Base-by-base conservation (phyloP, 306 rosid species). In the Aeschynomene evenia region DNA sequence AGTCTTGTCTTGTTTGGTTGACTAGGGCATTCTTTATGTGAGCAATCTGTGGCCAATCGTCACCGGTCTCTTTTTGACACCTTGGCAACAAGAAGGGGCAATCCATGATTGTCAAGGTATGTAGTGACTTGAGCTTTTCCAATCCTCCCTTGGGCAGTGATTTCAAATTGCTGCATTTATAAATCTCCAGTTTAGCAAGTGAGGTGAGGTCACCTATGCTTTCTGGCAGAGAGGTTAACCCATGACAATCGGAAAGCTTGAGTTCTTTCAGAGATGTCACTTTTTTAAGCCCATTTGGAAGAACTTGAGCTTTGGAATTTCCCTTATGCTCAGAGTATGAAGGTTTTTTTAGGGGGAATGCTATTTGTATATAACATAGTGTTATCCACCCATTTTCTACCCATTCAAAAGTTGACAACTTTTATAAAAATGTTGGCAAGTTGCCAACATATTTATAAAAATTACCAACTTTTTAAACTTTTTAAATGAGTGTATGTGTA, bases 41-140 rank as follows among this genome's bases (percentile, higher is more conserved):
- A 9, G 4, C 1, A 39, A 76, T 68, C 3, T 68, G 48, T 14
- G 71, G 66, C 80, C 75, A 76, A 40, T 76, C 80, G 14, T 76
- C 71, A 2, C 80, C 75, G 1, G 75, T 76, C 5, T 68, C 22
- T 2, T 23, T 56, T 23, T 59, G 80, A 40, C 70, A 68, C 39
- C 75, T 68, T 7, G 67, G 81, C 36, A 23, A 13, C 33, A 70
- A 52, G 45, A 21, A 10, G 14, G 73, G 37, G 1, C 77, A 71
- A 5, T 63, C 73, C 14, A 0, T 5, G 36, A 77, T 63, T 4
- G 19, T 10, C 68, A 77, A 6, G 0, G 28, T 34, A 12, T 26
- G 0, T 2, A 77, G 26, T 0, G n/a, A 23, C 2, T 2, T 0
- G 14, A 71, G 4, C 0, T 3, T 0, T 16, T 16, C 3, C 52